phyloP scores from a whole-genome alignment of 148 eudicot species.

The Agrostemma githago region DNA sequence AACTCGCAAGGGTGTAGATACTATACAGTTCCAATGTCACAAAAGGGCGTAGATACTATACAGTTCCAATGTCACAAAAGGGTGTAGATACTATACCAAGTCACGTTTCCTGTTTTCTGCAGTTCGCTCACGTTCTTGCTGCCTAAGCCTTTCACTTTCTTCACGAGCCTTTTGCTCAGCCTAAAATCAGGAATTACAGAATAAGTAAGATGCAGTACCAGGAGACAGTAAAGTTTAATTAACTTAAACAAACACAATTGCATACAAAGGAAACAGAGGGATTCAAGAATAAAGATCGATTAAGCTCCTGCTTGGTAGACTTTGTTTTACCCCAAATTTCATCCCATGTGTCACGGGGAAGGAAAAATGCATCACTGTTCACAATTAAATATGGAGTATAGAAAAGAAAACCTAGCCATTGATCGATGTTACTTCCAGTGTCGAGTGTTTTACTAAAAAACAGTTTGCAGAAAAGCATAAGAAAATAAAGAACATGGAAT shows the following conservation, averaged over 20 bases:
- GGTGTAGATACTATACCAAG: slow-evolving; percentile 43
- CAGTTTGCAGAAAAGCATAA: neutral
- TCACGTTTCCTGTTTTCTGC: slow-evolving; percentile 88
- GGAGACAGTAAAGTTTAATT: neutral
- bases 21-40: neutral
- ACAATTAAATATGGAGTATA: neutral
- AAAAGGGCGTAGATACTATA: neutral
- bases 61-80: neutral
- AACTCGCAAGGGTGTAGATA: neutral
- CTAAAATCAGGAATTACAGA: slow-evolving; percentile 26
- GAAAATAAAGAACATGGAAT: slow-evolving; percentile 4
- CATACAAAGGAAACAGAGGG: neutral
- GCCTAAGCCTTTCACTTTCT: slow-evolving; percentile 89
- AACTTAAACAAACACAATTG: neutral
- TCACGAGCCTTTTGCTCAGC: slow-evolving; percentile 92
- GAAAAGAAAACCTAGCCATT: neutral
- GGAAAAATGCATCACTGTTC: neutral
- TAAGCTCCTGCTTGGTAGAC: neutral
- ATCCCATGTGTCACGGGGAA: neutral
- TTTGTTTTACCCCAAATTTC: neutral
- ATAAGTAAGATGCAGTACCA: neutral
- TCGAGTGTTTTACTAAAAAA: neutral
- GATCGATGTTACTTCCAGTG: neutral
- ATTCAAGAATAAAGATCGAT: neutral
- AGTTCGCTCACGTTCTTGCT: slow-evolving; percentile 89